Conservation (phyloP, 257 asterid species). For the Solanum pimpinellifolium region DNA sequence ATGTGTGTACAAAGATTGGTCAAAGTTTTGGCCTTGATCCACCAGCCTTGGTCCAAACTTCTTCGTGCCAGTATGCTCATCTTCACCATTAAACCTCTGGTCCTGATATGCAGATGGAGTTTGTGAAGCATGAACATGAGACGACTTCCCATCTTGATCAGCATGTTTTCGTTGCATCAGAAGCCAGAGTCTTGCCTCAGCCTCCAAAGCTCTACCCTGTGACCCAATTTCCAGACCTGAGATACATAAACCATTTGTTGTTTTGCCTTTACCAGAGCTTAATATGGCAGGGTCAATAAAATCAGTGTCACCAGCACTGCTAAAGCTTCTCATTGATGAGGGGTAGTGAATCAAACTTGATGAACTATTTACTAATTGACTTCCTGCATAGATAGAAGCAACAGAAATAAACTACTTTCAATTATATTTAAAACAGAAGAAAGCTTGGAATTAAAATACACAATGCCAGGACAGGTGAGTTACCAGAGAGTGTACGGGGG, state of each 20-base stretch:
- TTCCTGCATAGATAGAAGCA: constrained; percentile 31
- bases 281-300: constrained; percentile 46
- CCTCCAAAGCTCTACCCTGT: constrained; percentile 29
- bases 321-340: constrained; percentile 23
- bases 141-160: constrained; percentile 34
- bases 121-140: constrained; percentile 33
- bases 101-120: constrained; percentile 34
- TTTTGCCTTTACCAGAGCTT: constrained; percentile 25
- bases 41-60: constrained; percentile 32
- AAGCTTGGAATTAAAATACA: background rate
- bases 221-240: constrained; percentile 30
- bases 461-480: background rate
- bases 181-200: constrained; percentile 57
- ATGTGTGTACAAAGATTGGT: constrained; percentile 28
- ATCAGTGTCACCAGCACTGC: constrained; percentile 26
- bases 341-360: constrained; percentile 29
- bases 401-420: background rate
- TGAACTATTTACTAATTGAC: constrained; percentile 24
- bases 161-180: constrained; percentile 46
- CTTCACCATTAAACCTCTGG: constrained; percentile 21
- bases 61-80: constrained; percentile 19
- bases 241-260: constrained; percentile 20
- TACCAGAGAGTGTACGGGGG: constrained; percentile 47
- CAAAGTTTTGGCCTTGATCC: constrained; percentile 28
- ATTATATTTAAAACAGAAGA: background rate